These are phyloP conservation scores for Kwoniella sp. DNA, from an alignment of 768 basidiomycete species.

Conservation along the genomic window DNA sequence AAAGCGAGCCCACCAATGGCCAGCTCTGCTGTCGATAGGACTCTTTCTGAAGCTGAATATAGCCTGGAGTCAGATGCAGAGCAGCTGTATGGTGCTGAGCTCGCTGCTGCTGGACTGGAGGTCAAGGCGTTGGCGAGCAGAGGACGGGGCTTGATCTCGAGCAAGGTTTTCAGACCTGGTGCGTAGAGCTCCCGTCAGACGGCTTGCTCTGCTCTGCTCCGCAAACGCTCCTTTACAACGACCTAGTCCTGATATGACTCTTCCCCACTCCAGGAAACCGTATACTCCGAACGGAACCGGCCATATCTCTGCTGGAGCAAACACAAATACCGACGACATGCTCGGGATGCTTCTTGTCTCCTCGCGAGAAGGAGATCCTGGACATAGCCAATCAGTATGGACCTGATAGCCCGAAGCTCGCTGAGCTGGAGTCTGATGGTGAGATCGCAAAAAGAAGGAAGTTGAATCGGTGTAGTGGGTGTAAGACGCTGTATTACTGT, in stretches of 20 bases:
- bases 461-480: constrained; percentile 74
- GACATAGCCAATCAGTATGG: background rate
- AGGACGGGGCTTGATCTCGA: constrained; percentile 37
- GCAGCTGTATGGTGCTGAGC: constrained; percentile 1
- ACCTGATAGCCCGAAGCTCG: constrained; percentile 1
- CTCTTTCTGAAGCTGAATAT: no score
- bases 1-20: no score
- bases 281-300: constrained; percentile 65
- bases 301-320: constrained; percentile 69
- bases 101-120: constrained; percentile 18
- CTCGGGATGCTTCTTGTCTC: constrained; percentile 63
- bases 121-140: constrained; percentile 10
- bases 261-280: constrained; percentile 71
- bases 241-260: no score
- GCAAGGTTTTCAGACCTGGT: constrained; percentile 23
- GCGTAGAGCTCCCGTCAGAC: no score
- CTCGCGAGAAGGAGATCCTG: constrained; percentile 34
- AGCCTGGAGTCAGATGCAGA: background rate
- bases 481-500: constrained; percentile 75
- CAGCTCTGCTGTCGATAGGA: no score
- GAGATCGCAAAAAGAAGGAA: constrained; percentile 28
- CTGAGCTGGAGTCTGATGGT: constrained; percentile 1
- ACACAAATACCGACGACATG: constrained; percentile 67
- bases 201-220: no score
- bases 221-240: no score